Base-by-base conservation (phyloP, 371 early-diverging fungal species). In the Haplosporangium sp. region DNA sequence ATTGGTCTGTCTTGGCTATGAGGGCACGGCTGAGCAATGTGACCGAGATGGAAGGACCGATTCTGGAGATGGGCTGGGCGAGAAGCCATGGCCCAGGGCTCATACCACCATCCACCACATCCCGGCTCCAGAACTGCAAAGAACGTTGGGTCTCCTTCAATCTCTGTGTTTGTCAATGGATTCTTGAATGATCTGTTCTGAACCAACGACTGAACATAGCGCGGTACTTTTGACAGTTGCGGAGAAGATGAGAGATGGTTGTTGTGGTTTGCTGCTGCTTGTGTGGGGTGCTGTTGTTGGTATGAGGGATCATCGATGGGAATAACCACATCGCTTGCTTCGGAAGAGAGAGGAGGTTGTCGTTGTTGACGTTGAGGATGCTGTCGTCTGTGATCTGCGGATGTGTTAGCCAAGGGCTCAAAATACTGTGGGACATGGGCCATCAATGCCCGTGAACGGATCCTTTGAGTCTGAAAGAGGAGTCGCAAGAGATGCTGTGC, bases 31-130 rank as follows among this genome's bases (percentile, higher is more conserved):
- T 47, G 55, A 20, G 20, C 16, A 16, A 7, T 42, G 29, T 16
- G 18, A 59, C 23, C 51, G 65, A 13, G 42, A 55, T 5, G 48
- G 69, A 40, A 48, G 58, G 29, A n/a, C n/a, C 20, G 51, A 5
- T 50, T 52, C 29, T 55, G 65, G 0, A 40, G 62, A 23, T 55
- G 48, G 20, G 41, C 16, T 9, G 56, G 16, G 45, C 38, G 61
- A 18, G 50, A 42, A 1, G 59, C 55, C 72, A 69, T 69, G 11
- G 69, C 79, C 73, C 68, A 68, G 9, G 79, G 79, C 20, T 79
- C 79, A 38, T 68, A 55, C 79, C 79, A 79, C 79, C 79, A 79
- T 21, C 79, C 79, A 12, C 79, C 79, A 11, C 53, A 43, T 11
- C 65, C 65, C 2, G 69, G 62, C 46, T 79, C 79, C 4, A 79